A percentile compares a stretch with the other conserved stretches of the same genome.
These are phyloP conservation scores for Avicennia marina DNA, from an alignment of 257 asterid genomes.

Conservation along the genomic window DNA sequence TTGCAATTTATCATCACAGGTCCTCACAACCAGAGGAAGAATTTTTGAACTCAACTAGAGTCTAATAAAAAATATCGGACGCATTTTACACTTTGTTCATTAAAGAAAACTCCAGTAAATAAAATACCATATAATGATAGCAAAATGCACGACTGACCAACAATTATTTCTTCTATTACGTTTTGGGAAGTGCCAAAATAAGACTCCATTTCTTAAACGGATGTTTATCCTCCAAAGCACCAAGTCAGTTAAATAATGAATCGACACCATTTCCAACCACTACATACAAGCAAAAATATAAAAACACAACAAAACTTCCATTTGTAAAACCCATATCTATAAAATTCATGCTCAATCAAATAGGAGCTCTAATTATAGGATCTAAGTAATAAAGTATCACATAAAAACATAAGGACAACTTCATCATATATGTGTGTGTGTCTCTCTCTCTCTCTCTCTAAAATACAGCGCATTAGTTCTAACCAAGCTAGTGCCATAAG, in stretches of 20 bases:
- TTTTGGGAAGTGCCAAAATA: not conserved
- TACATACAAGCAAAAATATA: not conserved
- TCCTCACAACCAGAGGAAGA: slow-evolving; percentile 2
- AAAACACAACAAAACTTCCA: not conserved
- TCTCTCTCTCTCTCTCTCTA: too few relatives aligned
- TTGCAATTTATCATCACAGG: not conserved
- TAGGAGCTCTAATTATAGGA: slow-evolving; percentile 7
- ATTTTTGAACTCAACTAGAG: not conserved
- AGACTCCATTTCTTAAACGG: not conserved
- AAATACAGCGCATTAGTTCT: slow-evolving; percentile 14
- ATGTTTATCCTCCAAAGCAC: too few relatives aligned
- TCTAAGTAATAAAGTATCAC: not conserved
- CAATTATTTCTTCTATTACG: not conserved
- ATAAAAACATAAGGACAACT: slow-evolving; percentile 6
- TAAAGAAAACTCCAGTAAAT: not conserved
- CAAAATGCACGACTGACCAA: not conserved
- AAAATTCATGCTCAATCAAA: not conserved
- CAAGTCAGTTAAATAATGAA: too few relatives aligned
- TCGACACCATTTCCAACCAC: not conserved
- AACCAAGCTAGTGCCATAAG: slow-evolving; percentile 93
- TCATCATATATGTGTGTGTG: slow-evolving; percentile 2
- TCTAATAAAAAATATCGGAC: slow-evolving; percentile 1
- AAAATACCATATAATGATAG: not conserved
- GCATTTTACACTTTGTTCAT: slow-evolving; percentile 4
- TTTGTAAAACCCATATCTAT: not conserved